Conservation (phyloP, 2,329 filamentous ascomycete genomes). For the Fusarium hainanense region DNA sequence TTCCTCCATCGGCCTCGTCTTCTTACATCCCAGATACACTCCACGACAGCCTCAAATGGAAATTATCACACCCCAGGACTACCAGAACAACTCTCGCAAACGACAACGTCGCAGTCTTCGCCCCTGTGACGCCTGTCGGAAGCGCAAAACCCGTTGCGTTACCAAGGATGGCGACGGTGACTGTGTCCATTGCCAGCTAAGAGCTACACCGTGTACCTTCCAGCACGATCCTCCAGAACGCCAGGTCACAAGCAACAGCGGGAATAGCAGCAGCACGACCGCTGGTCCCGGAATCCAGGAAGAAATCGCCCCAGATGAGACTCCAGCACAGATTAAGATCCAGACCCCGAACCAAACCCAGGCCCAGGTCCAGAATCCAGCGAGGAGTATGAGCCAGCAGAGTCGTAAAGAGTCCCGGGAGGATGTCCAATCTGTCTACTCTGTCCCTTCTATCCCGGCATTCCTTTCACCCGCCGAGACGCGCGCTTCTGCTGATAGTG, state of each 20-base stretch:
- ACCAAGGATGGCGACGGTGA: constrained; percentile 46
- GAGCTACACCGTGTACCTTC: constrained; percentile 46
- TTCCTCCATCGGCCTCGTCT: constrained; percentile 5
- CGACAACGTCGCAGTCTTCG: constrained; percentile 46
- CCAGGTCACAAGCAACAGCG: constrained; percentile 36
- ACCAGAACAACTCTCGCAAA: constrained; percentile 46
- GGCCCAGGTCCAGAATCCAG: constrained; percentile 22
- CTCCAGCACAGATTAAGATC: background rate
- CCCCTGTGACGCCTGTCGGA: constrained; percentile 50
- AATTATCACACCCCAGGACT: constrained; percentile 49
- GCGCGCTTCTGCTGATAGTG: constrained; percentile 42
- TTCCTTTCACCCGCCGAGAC: constrained; percentile 45
- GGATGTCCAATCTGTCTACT: constrained; percentile 40
- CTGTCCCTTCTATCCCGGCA: constrained; percentile 40
- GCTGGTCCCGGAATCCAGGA: constrained; percentile 27
- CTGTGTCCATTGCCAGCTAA: constrained; percentile 47
- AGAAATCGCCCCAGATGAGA: constrained; percentile 31
- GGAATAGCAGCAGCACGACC: constrained; percentile 22
- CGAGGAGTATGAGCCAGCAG: constrained; percentile 26
- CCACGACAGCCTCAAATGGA: constrained; percentile 43
- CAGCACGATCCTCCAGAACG: constrained; percentile 47
- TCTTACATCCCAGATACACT: constrained; percentile 6
- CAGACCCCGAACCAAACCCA: constrained; percentile 19
- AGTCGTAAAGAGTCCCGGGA: constrained; percentile 42
- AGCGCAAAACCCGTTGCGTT: constrained; percentile 50